Evolutionary conservation across 2,329 filamentous ascomycete species (phyloP).

Genomic region (Fusarium solani-melongenae): DNA sequence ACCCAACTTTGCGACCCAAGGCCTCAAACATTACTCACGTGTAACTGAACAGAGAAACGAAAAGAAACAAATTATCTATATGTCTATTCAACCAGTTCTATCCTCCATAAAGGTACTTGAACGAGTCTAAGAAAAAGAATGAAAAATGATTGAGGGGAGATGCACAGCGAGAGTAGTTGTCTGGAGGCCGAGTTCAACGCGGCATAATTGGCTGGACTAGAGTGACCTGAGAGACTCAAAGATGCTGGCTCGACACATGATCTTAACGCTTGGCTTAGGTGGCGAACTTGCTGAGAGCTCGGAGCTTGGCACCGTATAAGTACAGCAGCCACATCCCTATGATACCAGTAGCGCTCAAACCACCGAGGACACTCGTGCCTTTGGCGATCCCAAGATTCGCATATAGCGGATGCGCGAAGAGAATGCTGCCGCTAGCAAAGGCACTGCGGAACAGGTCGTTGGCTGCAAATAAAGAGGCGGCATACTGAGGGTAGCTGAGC

Average conservation of each 20-base stretch:
- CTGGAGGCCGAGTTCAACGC: background rate
- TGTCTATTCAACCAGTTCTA: background rate
- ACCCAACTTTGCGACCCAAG: background rate
- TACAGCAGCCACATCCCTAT: background rate
- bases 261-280: background rate
- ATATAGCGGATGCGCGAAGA: background rate
- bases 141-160: background rate
- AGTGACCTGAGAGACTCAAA: background rate
- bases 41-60: background rate
- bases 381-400: background rate
- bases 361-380: background rate
- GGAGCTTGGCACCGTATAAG: background rate
- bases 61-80: background rate
- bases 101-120: background rate
- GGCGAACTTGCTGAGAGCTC: background rate
- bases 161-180: background rate
- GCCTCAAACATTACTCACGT: background rate
- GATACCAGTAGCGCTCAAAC: background rate
- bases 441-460: background rate
- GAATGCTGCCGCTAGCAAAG: background rate
- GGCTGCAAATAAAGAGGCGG: background rate
- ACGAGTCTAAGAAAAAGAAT: background rate
- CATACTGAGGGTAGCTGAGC: background rate
- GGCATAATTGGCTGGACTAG: background rate
- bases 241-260: background rate